Conservation (phyloP, 2,329 filamentous ascomycete genomes). For the Orbilia ellipsospora region DNA sequence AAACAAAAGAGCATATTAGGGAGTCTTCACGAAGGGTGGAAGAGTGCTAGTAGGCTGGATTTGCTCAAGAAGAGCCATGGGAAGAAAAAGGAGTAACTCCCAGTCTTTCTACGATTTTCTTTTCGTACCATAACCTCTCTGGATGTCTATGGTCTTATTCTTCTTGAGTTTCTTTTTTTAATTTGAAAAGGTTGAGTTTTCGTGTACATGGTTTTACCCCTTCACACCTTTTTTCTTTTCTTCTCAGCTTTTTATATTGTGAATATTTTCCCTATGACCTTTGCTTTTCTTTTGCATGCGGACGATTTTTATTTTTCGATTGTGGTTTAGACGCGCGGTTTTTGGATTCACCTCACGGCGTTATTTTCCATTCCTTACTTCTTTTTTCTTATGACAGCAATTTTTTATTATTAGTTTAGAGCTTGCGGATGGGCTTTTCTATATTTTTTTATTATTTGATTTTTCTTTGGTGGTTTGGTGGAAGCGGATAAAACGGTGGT, state of each 20-base stretch:
- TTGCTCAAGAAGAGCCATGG: slow-evolving; percentile 20
- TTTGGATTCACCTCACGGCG: slow-evolving; percentile 22
- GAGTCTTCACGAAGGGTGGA: slow-evolving; percentile 12
- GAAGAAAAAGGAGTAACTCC: slow-evolving; percentile 13
- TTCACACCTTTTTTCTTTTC: neutral
- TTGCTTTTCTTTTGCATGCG: slow-evolving; percentile 12
- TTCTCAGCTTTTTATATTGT: slow-evolving; percentile 13
- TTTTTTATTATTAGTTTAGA: slow-evolving; percentile 1
- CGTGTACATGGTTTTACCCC: slow-evolving; percentile 12
- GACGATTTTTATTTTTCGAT: too few species aligned
- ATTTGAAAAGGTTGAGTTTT: slow-evolving; percentile 4
- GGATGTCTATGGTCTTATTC: neutral
- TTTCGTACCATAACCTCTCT: neutral
- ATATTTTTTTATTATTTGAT: slow-evolving; percentile 5
- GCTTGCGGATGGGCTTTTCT: slow-evolving; percentile 55
- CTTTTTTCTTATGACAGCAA: neutral
- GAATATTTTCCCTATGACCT: too few species aligned
- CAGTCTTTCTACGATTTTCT: neutral
- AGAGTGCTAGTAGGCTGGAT: slow-evolving; percentile 10
- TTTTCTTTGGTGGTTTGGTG: neutral
- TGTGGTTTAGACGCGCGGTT: slow-evolving; percentile 40
- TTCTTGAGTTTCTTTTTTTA: slow-evolving; percentile 26
- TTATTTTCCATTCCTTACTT: slow-evolving; percentile 21
- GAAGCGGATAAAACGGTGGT: neutral
- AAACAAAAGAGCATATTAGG: slow-evolving; percentile 10